These are phyloP conservation scores for Tremella mesenterica DNA, from an alignment of 768 basidiomycete species.

Conservation along the genomic window DNA sequence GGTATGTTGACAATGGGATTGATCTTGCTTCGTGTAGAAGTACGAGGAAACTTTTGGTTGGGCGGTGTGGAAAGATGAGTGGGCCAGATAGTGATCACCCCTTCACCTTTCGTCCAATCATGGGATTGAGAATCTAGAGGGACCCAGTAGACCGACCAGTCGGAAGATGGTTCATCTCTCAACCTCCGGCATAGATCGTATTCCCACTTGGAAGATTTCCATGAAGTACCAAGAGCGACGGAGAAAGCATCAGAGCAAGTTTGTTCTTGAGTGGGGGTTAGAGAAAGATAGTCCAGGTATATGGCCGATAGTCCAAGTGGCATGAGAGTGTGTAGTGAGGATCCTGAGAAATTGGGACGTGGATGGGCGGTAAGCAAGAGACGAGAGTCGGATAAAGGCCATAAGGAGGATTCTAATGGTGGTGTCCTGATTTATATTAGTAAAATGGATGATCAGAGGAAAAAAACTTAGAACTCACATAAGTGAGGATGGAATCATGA, in stretches of 20 bases:
- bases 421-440: neutral
- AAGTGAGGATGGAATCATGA: neutral
- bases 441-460: neutral
- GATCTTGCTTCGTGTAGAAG: neutral
- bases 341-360: neutral
- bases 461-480: neutral
- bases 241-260: neutral
- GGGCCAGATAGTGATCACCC: conserved; percentile 21
- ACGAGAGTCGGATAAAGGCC: neutral
- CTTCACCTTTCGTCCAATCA: neutral
- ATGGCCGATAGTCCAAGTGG: neutral
- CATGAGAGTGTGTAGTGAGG: neutral
- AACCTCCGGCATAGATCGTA: neutral
- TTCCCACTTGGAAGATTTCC: neutral
- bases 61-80: conserved; percentile 3
- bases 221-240: conserved; percentile 4
- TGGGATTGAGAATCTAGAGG: neutral
- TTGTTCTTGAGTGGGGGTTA: neutral
- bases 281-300: neutral
- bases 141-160: conserved; percentile 20
- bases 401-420: neutral
- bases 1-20: neutral
- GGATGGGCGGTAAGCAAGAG: neutral
- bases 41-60: neutral
- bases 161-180: neutral